Evolutionary conservation across 306 rosid species (phyloP), one percentile per base, ranked within the genome.

Genomic region (Hylodesmum podocarpum): DNA sequence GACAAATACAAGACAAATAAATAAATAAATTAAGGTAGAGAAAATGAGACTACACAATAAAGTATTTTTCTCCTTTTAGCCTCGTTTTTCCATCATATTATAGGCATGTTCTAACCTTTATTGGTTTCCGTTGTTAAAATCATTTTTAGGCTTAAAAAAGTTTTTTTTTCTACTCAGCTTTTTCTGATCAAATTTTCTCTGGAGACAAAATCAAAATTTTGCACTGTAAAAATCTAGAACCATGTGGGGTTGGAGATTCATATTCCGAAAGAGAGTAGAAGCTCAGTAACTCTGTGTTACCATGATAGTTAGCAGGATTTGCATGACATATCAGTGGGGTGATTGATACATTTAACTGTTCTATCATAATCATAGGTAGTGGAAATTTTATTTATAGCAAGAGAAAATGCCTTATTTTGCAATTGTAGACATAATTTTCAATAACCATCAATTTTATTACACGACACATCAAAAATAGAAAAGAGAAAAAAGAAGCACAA

Each of bases 311-410:
- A 78, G 82, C 76, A 75, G 82, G 75, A 73, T 81, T 85, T 66
- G 55, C 75, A 72, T 81, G 89, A 85, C 84, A 76, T 66, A 63
- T 85, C 89, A 66, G 72, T 65, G 76, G 54, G 18, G 8, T 71
- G 80, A 82, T 85, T 75, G 86, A 82, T 85, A 77, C 80, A 76
- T 82, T 78, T 85, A 82, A 82, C 86, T 85, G 86, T 82, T 85
- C 41, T 65, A 70, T 75, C 76, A 70, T 58, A 79, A 71, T 75
- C 77, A 82, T 66, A 40, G 31, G 75, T 36, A 29, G 81, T 64
- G 19, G 13, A 34, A 83, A 59, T 21, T 57, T 40, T 36, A 55
- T 73, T 14, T 27, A 3, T 31, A 57, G 14, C n/a, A 40, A 57
- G 58, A 19, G 36, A 46, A 69, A 65, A 15, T n/a, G 4, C 13